Conservation (phyloP, 805 yeast genomes). For the Jamesozyma spencerorum region DNA sequence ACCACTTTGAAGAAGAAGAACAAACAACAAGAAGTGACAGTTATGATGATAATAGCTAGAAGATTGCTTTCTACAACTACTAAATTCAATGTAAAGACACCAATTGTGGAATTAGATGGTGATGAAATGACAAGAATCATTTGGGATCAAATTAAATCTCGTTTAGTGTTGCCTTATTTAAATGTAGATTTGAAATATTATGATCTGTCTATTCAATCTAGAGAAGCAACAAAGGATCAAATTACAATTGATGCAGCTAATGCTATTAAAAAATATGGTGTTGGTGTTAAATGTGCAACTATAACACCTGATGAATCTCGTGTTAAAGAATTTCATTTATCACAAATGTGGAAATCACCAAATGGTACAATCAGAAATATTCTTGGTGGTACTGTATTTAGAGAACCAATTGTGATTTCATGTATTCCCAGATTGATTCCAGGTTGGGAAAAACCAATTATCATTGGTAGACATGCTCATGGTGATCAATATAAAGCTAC, state of each 20-base stretch:
- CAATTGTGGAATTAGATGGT: slow-evolving; percentile 74
- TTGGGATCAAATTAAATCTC: slow-evolving; percentile 65
- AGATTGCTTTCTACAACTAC: slow-evolving; percentile 23
- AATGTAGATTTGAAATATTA: slow-evolving; percentile 69
- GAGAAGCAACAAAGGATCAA: slow-evolving; percentile 65
- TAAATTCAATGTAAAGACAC: slow-evolving; percentile 62
- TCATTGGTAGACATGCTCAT: slow-evolving; percentile 79
- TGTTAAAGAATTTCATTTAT: slow-evolving; percentile 62
- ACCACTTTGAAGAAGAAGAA: too few relatives aligned
- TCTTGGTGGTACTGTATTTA: slow-evolving; percentile 73
- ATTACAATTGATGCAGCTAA: slow-evolving; percentile 72
- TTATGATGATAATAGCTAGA: slow-evolving; percentile 17
- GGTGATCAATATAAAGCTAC: slow-evolving; percentile 83
- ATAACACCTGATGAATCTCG: slow-evolving; percentile 78
- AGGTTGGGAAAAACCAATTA: slow-evolving; percentile 73
- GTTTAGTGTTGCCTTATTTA: slow-evolving; percentile 57
- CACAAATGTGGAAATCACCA: slow-evolving; percentile 81
- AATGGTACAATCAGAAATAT: slow-evolving; percentile 79
- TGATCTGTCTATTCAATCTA: slow-evolving; percentile 57
- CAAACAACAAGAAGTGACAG: too few relatives aligned
- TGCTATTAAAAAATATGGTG: slow-evolving; percentile 66
- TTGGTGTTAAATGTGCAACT: slow-evolving; percentile 78
- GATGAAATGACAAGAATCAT: slow-evolving; percentile 84
- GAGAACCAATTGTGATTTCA: slow-evolving; percentile 75
- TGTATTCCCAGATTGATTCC: slow-evolving; percentile 71